Evolutionary conservation across 2,329 filamentous ascomycete species (phyloP), one percentile per base, ranked within the genome.

Genomic region (Capronia americana): DNA sequence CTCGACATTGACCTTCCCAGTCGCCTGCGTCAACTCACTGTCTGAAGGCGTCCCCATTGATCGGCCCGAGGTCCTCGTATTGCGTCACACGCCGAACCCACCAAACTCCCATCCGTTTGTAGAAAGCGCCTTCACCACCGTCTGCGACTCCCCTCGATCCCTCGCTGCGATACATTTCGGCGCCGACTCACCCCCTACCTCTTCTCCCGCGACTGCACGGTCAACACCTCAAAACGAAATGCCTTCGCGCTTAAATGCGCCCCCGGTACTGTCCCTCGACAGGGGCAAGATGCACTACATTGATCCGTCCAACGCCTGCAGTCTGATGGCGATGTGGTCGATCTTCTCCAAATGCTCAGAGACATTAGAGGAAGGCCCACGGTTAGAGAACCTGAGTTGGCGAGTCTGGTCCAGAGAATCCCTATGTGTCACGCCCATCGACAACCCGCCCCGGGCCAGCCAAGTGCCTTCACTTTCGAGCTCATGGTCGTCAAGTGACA

Each of bases 311-410:
- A 96, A 96, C 78, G 90, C 92, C 30, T 92, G 96, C 81, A 96
- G 93, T 77, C 87, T 98, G 59, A 96, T 95, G 81, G 93, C 92
- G 83, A 96, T 98, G 87, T 97, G 93, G 93, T 94, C 92, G 78
- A 93, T 98, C 67, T 97, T 98, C 77, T 94, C 93, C 59, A 92
- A 93, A 81, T 97, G 94, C 79, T 92, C 93, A 76, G 92, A 95
- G 75, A 95, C 93, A 60, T 90, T 98, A 77, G 92, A 97, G 77
- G 91, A 98, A 79, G 95, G 95, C 64, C 89, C 92, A 76, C 86
- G 95, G 75, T 84, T 97, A 77, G 95, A 98, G 79, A 98, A 99
- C 81, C 84, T 99, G 70, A 96, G 91, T 77, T 98, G 95, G 95
- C 86, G 95, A 74, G 82, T 98, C 68, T 98, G 93, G 94, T 96